A percentile compares a stretch with the other conserved stretches of the same genome.
Evolutionary conservation across 192 early-diverging fungal species (phyloP).

Genomic region (Kappamyces sp.): DNA sequence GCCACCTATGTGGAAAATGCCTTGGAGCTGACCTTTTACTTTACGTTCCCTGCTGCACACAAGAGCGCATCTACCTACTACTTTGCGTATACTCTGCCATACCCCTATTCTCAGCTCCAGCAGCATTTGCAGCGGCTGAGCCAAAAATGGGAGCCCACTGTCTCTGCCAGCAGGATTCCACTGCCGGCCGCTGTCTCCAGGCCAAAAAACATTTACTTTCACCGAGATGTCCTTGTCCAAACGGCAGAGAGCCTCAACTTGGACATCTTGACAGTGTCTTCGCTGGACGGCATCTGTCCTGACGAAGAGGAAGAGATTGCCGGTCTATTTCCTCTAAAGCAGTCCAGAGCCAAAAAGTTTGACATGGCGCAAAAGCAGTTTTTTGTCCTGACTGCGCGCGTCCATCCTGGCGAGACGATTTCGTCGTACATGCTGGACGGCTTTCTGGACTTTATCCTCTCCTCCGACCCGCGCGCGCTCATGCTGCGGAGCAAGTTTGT

Average conservation of each 20-base stretch:
- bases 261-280: slow-evolving; percentile 25
- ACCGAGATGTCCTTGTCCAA: slow-evolving; percentile 14
- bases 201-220: slow-evolving; percentile 19
- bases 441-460: slow-evolving; percentile 22
- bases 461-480: slow-evolving; percentile 17
- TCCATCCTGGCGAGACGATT: slow-evolving; percentile 24
- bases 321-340: slow-evolving; percentile 4
- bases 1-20: neutral
- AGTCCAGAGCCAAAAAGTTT: slow-evolving; percentile 7
- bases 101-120: slow-evolving; percentile 9
- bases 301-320: slow-evolving; percentile 1
- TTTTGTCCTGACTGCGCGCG: slow-evolving; percentile 20
- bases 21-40: slow-evolving; percentile 12
- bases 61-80: slow-evolving; percentile 10
- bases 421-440: slow-evolving; percentile 24
- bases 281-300: slow-evolving; percentile 9
- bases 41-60: neutral
- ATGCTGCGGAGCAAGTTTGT: slow-evolving; percentile 18
- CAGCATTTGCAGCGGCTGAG: neutral
- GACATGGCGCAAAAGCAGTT: slow-evolving; percentile 14
- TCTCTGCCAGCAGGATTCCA: too few relatives aligned
- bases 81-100: slow-evolving; percentile 21
- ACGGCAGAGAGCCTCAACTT: slow-evolving; percentile 1
- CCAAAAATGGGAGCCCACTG: too few relatives aligned
- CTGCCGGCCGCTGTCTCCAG: too few relatives aligned